These are phyloP conservation scores for Phaffomyces antillensis DNA, from an alignment of 805 yeast genomes.

Conservation along the genomic window DNA sequence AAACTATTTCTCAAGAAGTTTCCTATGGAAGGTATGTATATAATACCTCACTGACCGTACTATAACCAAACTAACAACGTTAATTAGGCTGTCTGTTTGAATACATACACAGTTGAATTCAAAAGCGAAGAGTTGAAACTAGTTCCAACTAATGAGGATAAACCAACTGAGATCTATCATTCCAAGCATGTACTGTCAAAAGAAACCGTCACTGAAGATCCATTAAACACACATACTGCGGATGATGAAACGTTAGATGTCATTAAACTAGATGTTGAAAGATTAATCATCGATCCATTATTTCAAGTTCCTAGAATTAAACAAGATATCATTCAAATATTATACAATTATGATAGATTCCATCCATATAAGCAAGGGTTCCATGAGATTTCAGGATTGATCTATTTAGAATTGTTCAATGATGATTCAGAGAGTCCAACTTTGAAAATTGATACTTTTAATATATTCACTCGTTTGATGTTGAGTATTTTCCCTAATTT, in stretches of 20 bases:
- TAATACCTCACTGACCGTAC: too few species aligned
- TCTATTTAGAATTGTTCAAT: slow-evolving; percentile 32
- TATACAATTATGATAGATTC: slow-evolving; percentile 20
- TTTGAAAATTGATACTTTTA: slow-evolving; percentile 31
- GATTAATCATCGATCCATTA: slow-evolving; percentile 21
- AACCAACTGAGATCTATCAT: background rate
- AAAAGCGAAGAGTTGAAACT: slow-evolving; percentile 14
- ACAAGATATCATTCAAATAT: slow-evolving; percentile 17
- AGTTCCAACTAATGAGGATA: slow-evolving; percentile 3
- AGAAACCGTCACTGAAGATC: slow-evolving; percentile 4
- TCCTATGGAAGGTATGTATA: slow-evolving; percentile 15
- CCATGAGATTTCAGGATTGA: slow-evolving; percentile 44
- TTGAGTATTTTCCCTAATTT: slow-evolving; percentile 36
- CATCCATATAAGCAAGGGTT: slow-evolving; percentile 41
- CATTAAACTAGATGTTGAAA: slow-evolving; percentile 21
- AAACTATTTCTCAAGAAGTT: slow-evolving; percentile 16
- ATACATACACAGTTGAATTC: slow-evolving; percentile 15
- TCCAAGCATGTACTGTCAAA: slow-evolving; percentile 3
- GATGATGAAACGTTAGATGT: slow-evolving; percentile 16
- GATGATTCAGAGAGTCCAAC: slow-evolving; percentile 25
- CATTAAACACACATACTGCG: slow-evolving; percentile 2
- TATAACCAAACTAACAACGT: background rate
- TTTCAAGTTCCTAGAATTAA: slow-evolving; percentile 11
- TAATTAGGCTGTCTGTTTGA: slow-evolving; percentile 14
- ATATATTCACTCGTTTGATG: slow-evolving; percentile 39